Evolutionary conservation across 306 rosid species (phyloP).

Genomic region (Inga laurina): DNA sequence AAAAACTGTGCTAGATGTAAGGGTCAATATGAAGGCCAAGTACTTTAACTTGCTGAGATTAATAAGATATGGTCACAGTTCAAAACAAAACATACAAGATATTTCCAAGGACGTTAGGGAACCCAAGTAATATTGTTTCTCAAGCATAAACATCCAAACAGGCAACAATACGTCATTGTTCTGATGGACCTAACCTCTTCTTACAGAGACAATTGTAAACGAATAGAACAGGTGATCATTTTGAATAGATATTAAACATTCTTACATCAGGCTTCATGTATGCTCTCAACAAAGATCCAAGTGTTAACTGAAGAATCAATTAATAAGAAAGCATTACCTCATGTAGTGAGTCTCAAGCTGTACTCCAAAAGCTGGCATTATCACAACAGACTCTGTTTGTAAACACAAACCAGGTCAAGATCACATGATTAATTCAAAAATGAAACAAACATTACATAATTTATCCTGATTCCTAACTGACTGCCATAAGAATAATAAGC

Average conservation of each 20-base stretch:
- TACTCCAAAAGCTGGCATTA: conserved; percentile 93
- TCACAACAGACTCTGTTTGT: conserved; percentile 71
- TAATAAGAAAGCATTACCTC: conserved; percentile 49
- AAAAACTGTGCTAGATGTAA: neutral
- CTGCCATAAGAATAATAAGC: conserved; percentile 21
- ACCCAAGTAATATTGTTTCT: neutral
- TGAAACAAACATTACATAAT: conserved; percentile 1
- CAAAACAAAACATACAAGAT: conserved; percentile 7
- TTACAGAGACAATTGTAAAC: neutral
- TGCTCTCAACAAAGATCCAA: neutral
- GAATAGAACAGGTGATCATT: neutral
- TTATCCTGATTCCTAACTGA: neutral
- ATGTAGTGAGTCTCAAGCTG: conserved; percentile 81
- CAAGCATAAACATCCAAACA: conserved; percentile 23
- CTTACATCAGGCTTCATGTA: neutral
- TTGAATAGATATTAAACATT: neutral
- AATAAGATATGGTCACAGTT: conserved; percentile 15
- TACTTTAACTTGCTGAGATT: conserved; percentile 16
- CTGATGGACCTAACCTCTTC: neutral
- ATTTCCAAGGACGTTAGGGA: conserved; percentile 3
- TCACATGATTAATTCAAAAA: conserved; percentile 11
- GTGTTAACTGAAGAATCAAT: neutral
- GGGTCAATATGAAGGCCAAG: neutral
- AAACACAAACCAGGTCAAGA: conserved; percentile 20
- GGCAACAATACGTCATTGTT: neutral